phyloP scores from a whole-genome alignment of 805 yeast species.

The Saturnispora sekii region DNA sequence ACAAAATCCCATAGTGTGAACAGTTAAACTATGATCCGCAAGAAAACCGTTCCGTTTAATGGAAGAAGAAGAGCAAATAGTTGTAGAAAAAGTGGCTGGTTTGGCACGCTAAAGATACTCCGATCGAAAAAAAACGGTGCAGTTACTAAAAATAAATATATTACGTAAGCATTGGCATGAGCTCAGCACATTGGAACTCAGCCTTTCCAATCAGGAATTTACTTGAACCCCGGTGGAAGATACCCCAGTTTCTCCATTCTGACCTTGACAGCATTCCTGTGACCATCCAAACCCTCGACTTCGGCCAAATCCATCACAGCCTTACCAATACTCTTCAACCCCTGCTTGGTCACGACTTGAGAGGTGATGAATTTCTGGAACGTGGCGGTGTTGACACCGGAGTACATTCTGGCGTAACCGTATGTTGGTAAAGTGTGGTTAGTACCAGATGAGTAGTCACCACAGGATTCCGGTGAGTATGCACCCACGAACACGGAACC shows the following conservation, averaged over 20 bases:
- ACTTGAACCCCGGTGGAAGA: slow-evolving; percentile 15
- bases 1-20: slow-evolving; percentile 5
- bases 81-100: too few relatives aligned
- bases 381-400: slow-evolving; percentile 94
- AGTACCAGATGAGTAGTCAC: slow-evolving; percentile 97
- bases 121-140: too few relatives aligned
- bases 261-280: slow-evolving; percentile 91
- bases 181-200: too few relatives aligned
- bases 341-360: slow-evolving; percentile 80
- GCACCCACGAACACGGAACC: slow-evolving; percentile 97
- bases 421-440: slow-evolving; percentile 98
- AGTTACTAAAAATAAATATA: too few relatives aligned
- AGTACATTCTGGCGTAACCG: slow-evolving; percentile 95
- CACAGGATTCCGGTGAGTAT: slow-evolving; percentile 94
- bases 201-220: background rate
- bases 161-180: too few relatives aligned
- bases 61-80: too few relatives aligned
- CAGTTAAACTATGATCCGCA: background rate
- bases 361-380: slow-evolving; percentile 93
- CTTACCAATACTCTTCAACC: slow-evolving; percentile 80
- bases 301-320: slow-evolving; percentile 95
- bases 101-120: too few relatives aligned
- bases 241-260: slow-evolving; percentile 77
- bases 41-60: too few relatives aligned
- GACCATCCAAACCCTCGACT: slow-evolving; percentile 95